Conservation (phyloP, 768 basidiomycete genomes). For the Nidularia pulvinata region DNA sequence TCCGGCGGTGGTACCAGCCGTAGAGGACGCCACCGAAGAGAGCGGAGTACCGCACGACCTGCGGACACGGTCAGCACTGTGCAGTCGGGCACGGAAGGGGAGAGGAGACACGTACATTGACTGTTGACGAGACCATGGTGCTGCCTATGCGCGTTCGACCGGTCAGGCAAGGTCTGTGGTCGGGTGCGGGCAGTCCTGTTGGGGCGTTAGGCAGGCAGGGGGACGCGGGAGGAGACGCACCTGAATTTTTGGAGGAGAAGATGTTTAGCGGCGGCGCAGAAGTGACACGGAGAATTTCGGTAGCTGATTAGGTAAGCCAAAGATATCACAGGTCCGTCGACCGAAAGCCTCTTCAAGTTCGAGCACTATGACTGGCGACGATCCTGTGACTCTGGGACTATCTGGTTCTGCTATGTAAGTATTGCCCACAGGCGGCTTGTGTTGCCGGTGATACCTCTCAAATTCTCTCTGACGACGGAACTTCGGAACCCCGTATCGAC, state of each 20-base stretch:
- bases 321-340: not conserved
- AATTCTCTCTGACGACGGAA: too few relatives aligned
- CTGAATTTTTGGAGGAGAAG: slow-evolving; percentile 30
- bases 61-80: slow-evolving; percentile 5
- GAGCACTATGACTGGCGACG: not conserved
- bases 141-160: slow-evolving; percentile 24
- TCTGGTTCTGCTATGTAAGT: too few relatives aligned
- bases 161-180: slow-evolving; percentile 18
- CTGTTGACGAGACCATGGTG: slow-evolving; percentile 71
- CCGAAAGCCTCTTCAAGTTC: not conserved
- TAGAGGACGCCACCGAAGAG: slow-evolving; percentile 86
- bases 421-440: not conserved
- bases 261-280: slow-evolving; percentile 19
- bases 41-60: slow-evolving; percentile 96
- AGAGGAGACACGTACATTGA: slow-evolving; percentile 54
- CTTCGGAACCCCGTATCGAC: too few relatives aligned
- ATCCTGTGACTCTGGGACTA: too few relatives aligned
- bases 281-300: slow-evolving; percentile 42
- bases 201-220: not conserved
- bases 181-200: slow-evolving; percentile 19
- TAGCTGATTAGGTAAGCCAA: slow-evolving; percentile 33
- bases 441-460: not conserved
- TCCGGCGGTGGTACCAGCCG: slow-evolving; percentile 90
- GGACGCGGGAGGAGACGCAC: slow-evolving; percentile 11
- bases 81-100: slow-evolving; percentile 9